These are phyloP conservation scores for Cenchrus fungigraminus DNA, from an alignment of 176 grass and related monocot genomes.

Conservation along the genomic window DNA sequence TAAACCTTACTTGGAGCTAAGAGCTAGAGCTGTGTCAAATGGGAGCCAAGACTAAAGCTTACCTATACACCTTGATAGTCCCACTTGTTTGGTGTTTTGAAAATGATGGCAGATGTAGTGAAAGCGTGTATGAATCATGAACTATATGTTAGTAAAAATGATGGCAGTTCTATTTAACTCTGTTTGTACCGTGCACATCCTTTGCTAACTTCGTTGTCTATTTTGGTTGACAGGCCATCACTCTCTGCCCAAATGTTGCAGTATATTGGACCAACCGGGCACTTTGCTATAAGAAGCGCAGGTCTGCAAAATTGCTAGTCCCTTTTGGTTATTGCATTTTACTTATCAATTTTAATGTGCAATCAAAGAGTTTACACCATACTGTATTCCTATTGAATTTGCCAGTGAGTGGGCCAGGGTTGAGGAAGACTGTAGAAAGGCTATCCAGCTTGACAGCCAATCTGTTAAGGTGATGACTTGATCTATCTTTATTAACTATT, in stretches of 20 bases:
- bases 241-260: constrained; percentile 66
- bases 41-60: neutral
- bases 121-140: constrained; percentile 1
- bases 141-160: neutral
- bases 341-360: constrained; percentile 18
- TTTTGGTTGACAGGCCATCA: constrained; percentile 81
- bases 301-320: constrained; percentile 54
- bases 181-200: neutral
- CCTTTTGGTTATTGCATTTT: constrained; percentile 36
- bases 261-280: constrained; percentile 86
- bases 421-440: constrained; percentile 80
- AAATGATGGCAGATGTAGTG: neutral
- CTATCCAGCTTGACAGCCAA: constrained; percentile 73
- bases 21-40: no score
- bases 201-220: constrained; percentile 35
- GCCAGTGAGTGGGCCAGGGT: constrained; percentile 76
- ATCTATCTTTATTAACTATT: constrained; percentile 16
- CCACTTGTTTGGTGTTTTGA: neutral
- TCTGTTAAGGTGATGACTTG: constrained; percentile 72
- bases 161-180: neutral
- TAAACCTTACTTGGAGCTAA: no score
- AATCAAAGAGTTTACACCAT: constrained; percentile 26
- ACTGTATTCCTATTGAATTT: constrained; percentile 37
- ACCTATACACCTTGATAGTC: neutral
- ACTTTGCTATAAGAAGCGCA: constrained; percentile 83